Evolutionary conservation across 495 filamentous ascomycete species (phyloP).

Genomic region (Penicillium flavigenum): DNA sequence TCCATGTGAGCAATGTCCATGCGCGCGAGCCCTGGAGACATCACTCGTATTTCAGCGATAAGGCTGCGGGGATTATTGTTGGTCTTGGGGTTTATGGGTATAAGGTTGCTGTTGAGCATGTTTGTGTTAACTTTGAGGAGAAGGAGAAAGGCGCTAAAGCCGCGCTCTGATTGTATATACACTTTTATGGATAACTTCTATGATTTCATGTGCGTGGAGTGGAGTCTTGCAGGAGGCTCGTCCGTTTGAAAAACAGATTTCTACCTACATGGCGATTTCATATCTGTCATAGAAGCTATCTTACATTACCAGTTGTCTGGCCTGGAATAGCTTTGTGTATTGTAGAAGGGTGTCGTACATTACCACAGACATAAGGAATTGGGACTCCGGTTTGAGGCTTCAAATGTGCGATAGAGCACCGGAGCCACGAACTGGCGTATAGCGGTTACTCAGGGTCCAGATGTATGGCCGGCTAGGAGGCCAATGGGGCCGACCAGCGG

Average conservation of each 20-base stretch:
- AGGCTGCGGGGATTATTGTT: constrained; percentile 65
- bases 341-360: neutral
- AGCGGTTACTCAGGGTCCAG: neutral
- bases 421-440: no score
- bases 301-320: neutral
- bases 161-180: constrained; percentile 3
- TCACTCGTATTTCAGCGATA: constrained; percentile 68
- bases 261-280: constrained; percentile 1
- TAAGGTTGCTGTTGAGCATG: constrained; percentile 65
- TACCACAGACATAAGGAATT: neutral
- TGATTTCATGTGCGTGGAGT: no score
- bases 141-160: constrained; percentile 33
- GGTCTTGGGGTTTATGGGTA: constrained; percentile 69
- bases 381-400: neutral
- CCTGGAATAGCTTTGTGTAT: neutral
- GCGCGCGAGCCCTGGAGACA: constrained; percentile 61
- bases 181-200: no score
- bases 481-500: constrained; percentile 17
- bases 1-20: constrained; percentile 70
- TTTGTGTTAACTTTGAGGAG: constrained; percentile 45
- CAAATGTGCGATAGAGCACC: neutral
- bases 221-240: no score
- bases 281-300: neutral
- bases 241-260: neutral
- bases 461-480: neutral